Conservation (phyloP, 2,329 filamentous ascomycete genomes). For the Davidsoniella virescens region DNA sequence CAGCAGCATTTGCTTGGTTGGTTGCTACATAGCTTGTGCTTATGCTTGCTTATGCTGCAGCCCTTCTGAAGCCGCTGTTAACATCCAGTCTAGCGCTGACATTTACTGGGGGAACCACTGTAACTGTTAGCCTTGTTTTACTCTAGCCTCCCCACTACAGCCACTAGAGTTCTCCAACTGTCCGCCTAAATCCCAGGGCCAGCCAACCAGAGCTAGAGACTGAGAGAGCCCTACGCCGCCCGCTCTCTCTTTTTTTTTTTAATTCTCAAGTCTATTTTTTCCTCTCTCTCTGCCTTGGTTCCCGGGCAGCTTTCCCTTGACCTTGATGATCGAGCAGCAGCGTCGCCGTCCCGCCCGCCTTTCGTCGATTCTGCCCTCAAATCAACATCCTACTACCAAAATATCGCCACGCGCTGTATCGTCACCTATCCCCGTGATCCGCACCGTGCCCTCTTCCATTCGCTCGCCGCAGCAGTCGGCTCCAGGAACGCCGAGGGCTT, state of each 20-base stretch:
- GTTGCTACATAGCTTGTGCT: too few relatives aligned
- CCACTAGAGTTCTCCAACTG: not conserved
- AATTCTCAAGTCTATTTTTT: not conserved
- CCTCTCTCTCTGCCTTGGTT: constrained; percentile 12
- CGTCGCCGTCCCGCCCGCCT: constrained; percentile 3
- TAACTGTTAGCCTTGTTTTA: not conserved
- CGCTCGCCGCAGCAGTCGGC: not conserved
- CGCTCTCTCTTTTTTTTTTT: not conserved
- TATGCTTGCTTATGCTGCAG: too few relatives aligned
- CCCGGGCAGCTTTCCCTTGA: constrained; percentile 10
- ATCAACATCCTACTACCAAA: not conserved
- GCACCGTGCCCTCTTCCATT: not conserved
- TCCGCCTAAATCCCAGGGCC: not conserved
- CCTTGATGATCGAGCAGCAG: constrained; percentile 11
- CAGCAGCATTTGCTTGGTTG: too few relatives aligned
- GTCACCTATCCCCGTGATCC: constrained; percentile 6
- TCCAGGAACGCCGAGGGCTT: not conserved
- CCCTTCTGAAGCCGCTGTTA: too few relatives aligned
- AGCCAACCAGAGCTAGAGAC: not conserved
- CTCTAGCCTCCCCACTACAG: not conserved
- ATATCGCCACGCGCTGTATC: constrained; percentile 7
- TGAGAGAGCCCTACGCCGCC: not conserved
- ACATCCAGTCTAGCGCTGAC: too few relatives aligned
- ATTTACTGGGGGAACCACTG: not conserved
- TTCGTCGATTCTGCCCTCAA: not conserved